Evolutionary conservation across 1,139 yeast species (phyloP).

Genomic region (Geotrichum macrosporum): DNA sequence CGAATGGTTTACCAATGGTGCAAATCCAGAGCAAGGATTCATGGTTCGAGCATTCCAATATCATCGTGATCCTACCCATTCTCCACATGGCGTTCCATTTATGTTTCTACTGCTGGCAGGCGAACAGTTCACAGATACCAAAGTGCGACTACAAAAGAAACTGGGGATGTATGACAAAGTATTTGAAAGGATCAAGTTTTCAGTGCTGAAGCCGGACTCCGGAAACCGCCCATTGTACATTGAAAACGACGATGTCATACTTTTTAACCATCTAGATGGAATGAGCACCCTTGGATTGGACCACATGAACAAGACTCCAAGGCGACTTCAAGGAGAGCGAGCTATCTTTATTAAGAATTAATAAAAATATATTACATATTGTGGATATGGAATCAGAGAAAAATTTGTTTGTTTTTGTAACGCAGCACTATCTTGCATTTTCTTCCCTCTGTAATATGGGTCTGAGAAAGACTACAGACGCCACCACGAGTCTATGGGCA

Average conservation of each 20-base stretch:
- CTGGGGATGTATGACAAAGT: conserved; percentile 77
- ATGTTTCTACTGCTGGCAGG: conserved; percentile 52
- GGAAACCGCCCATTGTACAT: conserved; percentile 43
- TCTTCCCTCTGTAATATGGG: no score
- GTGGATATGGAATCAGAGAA: neutral
- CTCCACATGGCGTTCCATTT: conserved; percentile 84
- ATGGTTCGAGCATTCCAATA: conserved; percentile 63
- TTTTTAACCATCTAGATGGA: conserved; percentile 54
- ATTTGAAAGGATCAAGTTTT: conserved; percentile 69
- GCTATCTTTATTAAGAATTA: conserved; percentile 51
- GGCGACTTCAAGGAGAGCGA: conserved; percentile 44
- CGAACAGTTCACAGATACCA: conserved; percentile 64
- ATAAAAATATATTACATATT: no score
- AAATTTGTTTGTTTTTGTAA: neutral
- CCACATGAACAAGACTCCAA: conserved; percentile 66
- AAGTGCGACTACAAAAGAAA: conserved; percentile 57
- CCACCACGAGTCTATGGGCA: no score
- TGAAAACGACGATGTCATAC: conserved; percentile 46
- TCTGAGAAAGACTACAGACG: no score
- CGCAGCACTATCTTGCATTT: neutral
- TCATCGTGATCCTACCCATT: conserved; percentile 59
- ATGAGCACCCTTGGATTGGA: conserved; percentile 67
- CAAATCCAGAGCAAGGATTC: conserved; percentile 24
- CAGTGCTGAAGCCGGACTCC: conserved; percentile 36
- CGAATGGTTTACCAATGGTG: conserved; percentile 28